Evolutionary conservation across 2,329 filamentous ascomycete species (phyloP), one percentile per base, ranked within the genome.

Genomic region (Trichophyton rubrum): DNA sequence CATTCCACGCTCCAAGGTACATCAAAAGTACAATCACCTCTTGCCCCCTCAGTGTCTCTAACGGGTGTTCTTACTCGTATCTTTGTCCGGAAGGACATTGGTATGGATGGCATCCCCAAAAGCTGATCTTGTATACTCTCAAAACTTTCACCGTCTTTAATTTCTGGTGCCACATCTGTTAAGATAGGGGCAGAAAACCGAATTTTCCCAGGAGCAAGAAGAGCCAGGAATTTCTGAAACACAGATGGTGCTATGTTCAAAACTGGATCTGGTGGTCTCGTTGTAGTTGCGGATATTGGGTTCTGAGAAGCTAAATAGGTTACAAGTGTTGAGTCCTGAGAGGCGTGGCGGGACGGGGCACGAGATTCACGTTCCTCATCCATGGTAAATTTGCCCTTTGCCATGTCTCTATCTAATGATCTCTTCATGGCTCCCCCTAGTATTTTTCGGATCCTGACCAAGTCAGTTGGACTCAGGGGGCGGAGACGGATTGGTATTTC

Each of bases 171-270:
- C 7, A n/a, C 22, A 11, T 17, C 22, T 13, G 57, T 49, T 49
- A 63, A 60, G 3, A 74, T 66, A 17, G 78, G 78, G 33, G 80
- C 55, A 0, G 77, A 78, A 63, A 72, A 76, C 3, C 76, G 71
- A 3, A 71, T 60, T 17, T 69, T 67, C 0, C 71, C 74, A 1
- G 75, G 72, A 6, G 71, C 71, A 20, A 70, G 64, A 4, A 33
- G 56, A 1, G 64, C 59, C 3, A 78, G 67, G 3, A 64, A 38
- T 3, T 62, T 47, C 13, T 65, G 60, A 17, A 71, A 62, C 45
- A 13, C 30, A 15, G 60, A 6, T 2, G 38, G 59, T 11, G 24
- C 38, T 22, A 49, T 59, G 9, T 15, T 15, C 1, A 17, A 24
- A 17, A n/a, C 27, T 6, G 51, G 3, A 7, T 15, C 27, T 6